Evolutionary conservation across 1,284 basidiomycete species (phyloP).

Genomic region (Cutaneotrichosporon dermatis): DNA sequence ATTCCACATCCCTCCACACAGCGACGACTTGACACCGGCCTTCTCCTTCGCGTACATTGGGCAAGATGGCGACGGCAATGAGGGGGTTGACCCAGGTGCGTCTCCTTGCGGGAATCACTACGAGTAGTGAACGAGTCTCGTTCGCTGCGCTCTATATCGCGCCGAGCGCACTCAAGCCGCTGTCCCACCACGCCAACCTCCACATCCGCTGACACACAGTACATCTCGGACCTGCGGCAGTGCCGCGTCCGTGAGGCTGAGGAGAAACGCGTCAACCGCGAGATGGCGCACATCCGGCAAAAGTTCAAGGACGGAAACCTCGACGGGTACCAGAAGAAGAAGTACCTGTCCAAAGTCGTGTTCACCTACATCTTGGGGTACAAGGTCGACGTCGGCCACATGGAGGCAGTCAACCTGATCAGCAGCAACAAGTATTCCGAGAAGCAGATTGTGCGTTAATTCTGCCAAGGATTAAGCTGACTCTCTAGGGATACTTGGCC

Average conservation of each 20-base stretch:
- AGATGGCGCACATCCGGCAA: constrained; percentile 99
- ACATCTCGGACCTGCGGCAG: constrained; percentile 96
- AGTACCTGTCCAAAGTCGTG: constrained; percentile 86
- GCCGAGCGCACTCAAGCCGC: background rate
- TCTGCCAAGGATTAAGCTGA: background rate
- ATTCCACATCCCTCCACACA: background rate
- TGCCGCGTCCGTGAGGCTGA: constrained; percentile 54
- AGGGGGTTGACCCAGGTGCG: constrained; percentile 80
- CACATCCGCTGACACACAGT: constrained; percentile 54
- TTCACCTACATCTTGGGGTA: constrained; percentile 99
- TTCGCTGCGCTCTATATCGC: background rate
- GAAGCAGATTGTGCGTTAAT: constrained; percentile 85
- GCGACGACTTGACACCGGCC: background rate
- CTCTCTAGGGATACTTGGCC: constrained; percentile 82
- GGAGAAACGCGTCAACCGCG: constrained; percentile 97
- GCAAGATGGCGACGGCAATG: constrained; percentile 75
- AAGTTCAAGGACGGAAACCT: constrained; percentile 99
- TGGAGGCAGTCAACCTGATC: constrained; percentile 98
- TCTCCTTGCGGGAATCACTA: constrained; percentile 3
- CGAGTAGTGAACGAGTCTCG: background rate
- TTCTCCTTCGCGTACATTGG: background rate
- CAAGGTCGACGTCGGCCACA: constrained; percentile 97
- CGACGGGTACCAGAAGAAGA: constrained; percentile 98
- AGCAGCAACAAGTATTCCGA: constrained; percentile 94
- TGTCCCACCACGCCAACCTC: background rate